A percentile compares a stretch with the other conserved stretches of the same genome.
phyloP scores from a whole-genome alignment of 169 alveolate species.

The Plasmodium yoelii region DNA sequence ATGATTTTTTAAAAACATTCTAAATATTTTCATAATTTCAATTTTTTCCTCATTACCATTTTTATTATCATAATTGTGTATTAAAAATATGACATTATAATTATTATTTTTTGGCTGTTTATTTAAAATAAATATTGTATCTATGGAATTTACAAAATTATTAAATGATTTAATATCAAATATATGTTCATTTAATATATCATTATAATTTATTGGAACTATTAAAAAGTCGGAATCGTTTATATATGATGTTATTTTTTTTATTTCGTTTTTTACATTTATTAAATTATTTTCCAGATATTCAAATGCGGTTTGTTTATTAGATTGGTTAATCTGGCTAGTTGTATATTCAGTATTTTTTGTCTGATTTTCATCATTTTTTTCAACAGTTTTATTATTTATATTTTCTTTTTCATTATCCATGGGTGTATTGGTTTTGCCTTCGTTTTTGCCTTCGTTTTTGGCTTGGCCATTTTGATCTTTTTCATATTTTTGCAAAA shows the following conservation, averaged over 20 bases:
- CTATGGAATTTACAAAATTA: conserved; percentile 27
- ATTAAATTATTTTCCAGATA: conserved; percentile 39
- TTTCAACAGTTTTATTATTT: not conserved
- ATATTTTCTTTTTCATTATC: not conserved
- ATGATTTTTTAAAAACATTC: conserved; percentile 24
- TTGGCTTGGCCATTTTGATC: not conserved
- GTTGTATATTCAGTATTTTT: not conserved
- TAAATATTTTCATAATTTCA: conserved; percentile 8
- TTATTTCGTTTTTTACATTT: conserved; percentile 10
- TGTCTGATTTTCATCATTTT: not conserved
- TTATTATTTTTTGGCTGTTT: conserved; percentile 2
- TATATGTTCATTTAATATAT: conserved; percentile 51
- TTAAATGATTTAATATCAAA: conserved; percentile 31
- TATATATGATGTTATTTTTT: conserved; percentile 7
- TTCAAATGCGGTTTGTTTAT: conserved; percentile 26
- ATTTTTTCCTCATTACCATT: conserved; percentile 16
- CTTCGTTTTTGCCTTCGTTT: not conserved
- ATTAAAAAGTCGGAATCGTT: conserved; percentile 19
- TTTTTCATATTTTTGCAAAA: conserved; percentile 8
- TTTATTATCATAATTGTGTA: conserved; percentile 35
- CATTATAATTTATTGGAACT: conserved; percentile 63
- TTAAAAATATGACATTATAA: conserved; percentile 32
- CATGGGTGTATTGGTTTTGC: not conserved
- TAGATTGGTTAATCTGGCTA: no score
- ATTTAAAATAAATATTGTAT: not conserved